Evolutionary conservation across 352 stramenopile species (phyloP).

Genomic region (Poterioochromonas sp.): DNA sequence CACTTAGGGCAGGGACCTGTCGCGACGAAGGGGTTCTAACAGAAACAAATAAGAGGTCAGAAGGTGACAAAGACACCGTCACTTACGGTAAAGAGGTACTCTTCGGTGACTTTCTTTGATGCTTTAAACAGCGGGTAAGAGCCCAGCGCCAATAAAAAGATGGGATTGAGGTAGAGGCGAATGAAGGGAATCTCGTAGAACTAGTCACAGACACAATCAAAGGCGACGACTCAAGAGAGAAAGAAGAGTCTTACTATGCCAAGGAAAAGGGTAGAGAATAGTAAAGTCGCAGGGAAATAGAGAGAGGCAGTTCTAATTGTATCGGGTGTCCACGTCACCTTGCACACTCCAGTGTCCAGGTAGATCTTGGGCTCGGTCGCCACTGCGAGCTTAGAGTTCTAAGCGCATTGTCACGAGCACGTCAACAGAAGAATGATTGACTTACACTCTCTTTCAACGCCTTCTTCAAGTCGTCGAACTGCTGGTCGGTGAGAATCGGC

Average conservation of each 20-base stretch:
- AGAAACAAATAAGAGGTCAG: background rate
- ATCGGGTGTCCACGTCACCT: slow-evolving; percentile 43
- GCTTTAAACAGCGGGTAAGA: background rate
- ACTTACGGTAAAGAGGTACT: background rate
- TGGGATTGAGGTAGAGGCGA: background rate
- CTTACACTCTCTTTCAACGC: slow-evolving; percentile 18
- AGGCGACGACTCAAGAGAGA: background rate
- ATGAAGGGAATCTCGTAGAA: slow-evolving; percentile 5
- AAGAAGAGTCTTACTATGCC: slow-evolving; percentile 13
- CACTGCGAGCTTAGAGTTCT: slow-evolving; percentile 46
- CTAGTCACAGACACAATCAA: background rate
- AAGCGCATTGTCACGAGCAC: slow-evolving; percentile 2
- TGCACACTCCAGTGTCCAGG: slow-evolving; percentile 69
- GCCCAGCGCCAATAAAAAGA: background rate
- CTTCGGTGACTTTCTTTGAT: background rate
- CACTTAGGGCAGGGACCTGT: slow-evolving; percentile 62
- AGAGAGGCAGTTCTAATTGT: background rate
- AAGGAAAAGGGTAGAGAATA: background rate
- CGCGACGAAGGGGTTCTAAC: slow-evolving; percentile 42
- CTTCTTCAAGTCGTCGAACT: slow-evolving; percentile 26
- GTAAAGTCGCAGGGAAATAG: slow-evolving; percentile 6
- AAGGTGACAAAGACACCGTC: too few relatives aligned
- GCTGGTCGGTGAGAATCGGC: background rate
- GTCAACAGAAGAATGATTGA: slow-evolving; percentile 3
- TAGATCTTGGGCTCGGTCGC: slow-evolving; percentile 65